These are phyloP conservation scores for Cladosporium sp. DNA, from an alignment of 2,329 filamentous ascomycete genomes.

Conservation along the genomic window DNA sequence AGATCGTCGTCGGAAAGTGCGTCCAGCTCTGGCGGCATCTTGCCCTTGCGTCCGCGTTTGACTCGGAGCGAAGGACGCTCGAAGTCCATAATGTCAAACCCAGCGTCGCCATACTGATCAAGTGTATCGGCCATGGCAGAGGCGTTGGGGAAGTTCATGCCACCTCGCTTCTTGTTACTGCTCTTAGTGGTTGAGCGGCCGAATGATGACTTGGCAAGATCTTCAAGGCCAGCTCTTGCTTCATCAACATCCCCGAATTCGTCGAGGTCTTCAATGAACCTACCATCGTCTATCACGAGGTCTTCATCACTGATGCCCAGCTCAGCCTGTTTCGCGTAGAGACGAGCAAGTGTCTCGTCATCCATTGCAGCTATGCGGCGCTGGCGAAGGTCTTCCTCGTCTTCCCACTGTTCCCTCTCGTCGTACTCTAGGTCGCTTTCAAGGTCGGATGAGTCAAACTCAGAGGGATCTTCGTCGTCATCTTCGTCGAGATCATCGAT, in stretches of 20 bases:
- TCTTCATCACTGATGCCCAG: conserved; percentile 59
- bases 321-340: conserved; percentile 60
- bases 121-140: conserved; percentile 55
- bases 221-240: conserved; percentile 27
- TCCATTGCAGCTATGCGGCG: conserved; percentile 41
- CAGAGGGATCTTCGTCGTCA: conserved; percentile 32
- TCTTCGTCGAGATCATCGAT: conserved; percentile 29
- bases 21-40: conserved; percentile 33
- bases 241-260: conserved; percentile 28
- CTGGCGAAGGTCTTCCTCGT: conserved; percentile 39
- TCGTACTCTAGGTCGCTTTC: conserved; percentile 30
- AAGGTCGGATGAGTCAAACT: conserved; percentile 34
- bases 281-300: conserved; percentile 50
- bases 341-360: conserved; percentile 59
- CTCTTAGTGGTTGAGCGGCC: conserved; percentile 7
- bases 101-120: conserved; percentile 63
- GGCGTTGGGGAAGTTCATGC: conserved; percentile 48
- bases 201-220: conserved; percentile 22
- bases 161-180: conserved; percentile 19
- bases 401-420: conserved; percentile 34
- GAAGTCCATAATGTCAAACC: conserved; percentile 83
- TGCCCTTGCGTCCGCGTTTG: conserved; percentile 54
- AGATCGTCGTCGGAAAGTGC: conserved; percentile 43
- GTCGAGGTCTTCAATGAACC: conserved; percentile 17
- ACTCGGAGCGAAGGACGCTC: conserved; percentile 63